These are phyloP conservation scores for Candida albicans DNA, from an alignment of 1,139 yeast genomes.

Conservation along the genomic window DNA sequence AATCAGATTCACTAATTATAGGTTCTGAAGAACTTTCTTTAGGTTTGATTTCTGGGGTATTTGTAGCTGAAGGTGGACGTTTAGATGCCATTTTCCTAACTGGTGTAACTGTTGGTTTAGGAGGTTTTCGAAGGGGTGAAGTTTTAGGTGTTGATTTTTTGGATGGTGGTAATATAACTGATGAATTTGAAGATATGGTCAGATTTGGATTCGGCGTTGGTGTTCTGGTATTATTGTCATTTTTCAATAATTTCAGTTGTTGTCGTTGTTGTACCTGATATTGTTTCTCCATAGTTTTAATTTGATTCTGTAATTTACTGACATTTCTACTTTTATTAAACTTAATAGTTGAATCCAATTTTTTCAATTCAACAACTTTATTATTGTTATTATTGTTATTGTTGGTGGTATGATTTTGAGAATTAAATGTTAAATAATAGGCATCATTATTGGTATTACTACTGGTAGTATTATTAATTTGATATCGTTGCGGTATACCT, in stretches of 20 bases:
- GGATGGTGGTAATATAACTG: background rate
- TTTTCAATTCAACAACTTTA: slow-evolving; percentile 21
- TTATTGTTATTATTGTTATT: slow-evolving; percentile 15
- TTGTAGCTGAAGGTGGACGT: slow-evolving; percentile 19
- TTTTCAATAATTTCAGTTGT: background rate
- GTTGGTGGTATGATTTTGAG: no score
- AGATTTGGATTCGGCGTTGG: background rate
- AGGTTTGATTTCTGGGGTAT: slow-evolving; percentile 14
- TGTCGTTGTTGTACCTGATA: background rate
- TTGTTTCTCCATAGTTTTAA: slow-evolving; percentile 17
- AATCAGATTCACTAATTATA: slow-evolving; percentile 37
- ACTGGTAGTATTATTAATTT: slow-evolving; percentile 10
- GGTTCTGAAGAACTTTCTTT: slow-evolving; percentile 18
- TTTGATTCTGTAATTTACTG: slow-evolving; percentile 19
- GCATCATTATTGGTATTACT: slow-evolving; percentile 22
- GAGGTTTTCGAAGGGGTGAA: slow-evolving; percentile 4
- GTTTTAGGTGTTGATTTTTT: slow-evolving; percentile 1
- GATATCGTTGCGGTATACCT: slow-evolving; percentile 36
- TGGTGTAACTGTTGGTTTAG: slow-evolving; percentile 3
- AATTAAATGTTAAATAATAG: slow-evolving; percentile 27
- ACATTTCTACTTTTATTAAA: slow-evolving; percentile 40
- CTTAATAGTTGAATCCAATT: slow-evolving; percentile 33
- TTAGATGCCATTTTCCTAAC: slow-evolving; percentile 11
- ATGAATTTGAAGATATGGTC: background rate
- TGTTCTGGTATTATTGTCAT: background rate